phyloP scores from a whole-genome alignment of 495 filamentous ascomycete species.

The Podospora conica region DNA sequence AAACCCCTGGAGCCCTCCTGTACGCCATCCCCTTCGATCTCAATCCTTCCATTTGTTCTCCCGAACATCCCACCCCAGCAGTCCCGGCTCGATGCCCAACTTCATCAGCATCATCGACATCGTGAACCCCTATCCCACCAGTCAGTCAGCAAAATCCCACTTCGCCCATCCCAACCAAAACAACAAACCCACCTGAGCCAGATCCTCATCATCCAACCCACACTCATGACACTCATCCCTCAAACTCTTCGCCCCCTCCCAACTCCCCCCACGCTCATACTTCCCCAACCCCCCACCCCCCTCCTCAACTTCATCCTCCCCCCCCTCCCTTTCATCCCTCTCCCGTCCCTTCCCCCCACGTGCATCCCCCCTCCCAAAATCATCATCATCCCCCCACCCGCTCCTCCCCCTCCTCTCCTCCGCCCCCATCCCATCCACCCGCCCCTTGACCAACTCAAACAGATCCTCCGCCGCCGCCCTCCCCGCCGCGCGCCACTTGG shows the following conservation, averaged over 20 bases:
- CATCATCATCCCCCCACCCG: conserved; percentile 7
- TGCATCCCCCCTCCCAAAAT: conserved; percentile 10
- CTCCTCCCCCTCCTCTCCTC: conserved; percentile 23
- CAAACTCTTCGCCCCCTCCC: neutral
- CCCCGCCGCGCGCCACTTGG: conserved; percentile 23
- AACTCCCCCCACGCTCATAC: neutral
- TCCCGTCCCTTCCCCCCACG: neutral
- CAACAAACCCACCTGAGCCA: neutral
- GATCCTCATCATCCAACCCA: too few relatives aligned
- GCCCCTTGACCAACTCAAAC: conserved; percentile 23
- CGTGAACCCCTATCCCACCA: conserved; percentile 21
- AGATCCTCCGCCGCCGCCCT: conserved; percentile 26
- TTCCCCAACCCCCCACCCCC: conserved; percentile 5
- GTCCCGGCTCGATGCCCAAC: conserved; percentile 27
- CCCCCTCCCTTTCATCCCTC: neutral
- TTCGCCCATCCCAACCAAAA: neutral
- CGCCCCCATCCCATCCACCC: conserved; percentile 26
- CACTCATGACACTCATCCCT: too few relatives aligned
- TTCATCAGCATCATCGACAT: conserved; percentile 31
- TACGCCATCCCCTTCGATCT: neutral
- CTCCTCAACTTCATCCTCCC: neutral
- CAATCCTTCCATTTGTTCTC: conserved; percentile 28
- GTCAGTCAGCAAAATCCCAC: neutral
- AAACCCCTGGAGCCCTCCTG: neutral
- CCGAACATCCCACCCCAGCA: conserved; percentile 22